Percentiles rank a stretch among this genome's conserved stretches.
Conservation (phyloP, 2,329 filamentous ascomycete genomes). For the Dactylellina drechsleri region DNA sequence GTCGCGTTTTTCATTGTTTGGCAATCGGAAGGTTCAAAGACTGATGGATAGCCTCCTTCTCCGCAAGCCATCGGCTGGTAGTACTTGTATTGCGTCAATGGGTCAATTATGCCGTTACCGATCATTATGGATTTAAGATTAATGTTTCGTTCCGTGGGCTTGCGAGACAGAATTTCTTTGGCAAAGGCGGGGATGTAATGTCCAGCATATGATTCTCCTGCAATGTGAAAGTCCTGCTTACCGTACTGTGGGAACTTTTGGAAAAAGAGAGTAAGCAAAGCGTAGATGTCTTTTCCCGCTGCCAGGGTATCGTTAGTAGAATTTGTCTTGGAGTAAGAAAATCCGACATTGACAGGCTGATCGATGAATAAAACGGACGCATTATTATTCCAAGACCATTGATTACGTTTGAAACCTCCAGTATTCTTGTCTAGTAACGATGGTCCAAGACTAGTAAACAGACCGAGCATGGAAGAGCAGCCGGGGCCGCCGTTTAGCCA, state of each 20-base stretch:
- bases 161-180: conserved; percentile 84
- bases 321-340: conserved; percentile 85
- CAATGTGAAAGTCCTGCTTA: conserved; percentile 95
- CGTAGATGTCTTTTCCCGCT: conserved; percentile 97
- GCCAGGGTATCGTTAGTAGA: conserved; percentile 91
- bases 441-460: conserved; percentile 98
- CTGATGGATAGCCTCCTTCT: conserved; percentile 89
- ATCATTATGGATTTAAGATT: conserved; percentile 95
- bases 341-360: conserved; percentile 97
- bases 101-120: conserved; percentile 95
- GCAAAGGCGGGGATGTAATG: conserved; percentile 95
- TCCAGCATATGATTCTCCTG: conserved; percentile 91
- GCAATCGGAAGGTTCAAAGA: conserved; percentile 80
- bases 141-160: conserved; percentile 94
- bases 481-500: conserved; percentile 97
- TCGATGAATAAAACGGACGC: conserved; percentile 99
- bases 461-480: conserved; percentile 93
- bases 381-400: conserved; percentile 93
- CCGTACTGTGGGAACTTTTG: conserved; percentile 97
- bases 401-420: conserved; percentile 75
- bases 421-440: conserved; percentile 79
- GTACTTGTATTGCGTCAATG: conserved; percentile 89
- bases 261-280: conserved; percentile 96
- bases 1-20: conserved; percentile 90
- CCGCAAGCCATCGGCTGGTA: conserved; percentile 98